Evolutionary conservation across 352 stramenopile species (phyloP), one percentile per base, ranked within the genome.

Genomic region (Phytophthora aleatoria): DNA sequence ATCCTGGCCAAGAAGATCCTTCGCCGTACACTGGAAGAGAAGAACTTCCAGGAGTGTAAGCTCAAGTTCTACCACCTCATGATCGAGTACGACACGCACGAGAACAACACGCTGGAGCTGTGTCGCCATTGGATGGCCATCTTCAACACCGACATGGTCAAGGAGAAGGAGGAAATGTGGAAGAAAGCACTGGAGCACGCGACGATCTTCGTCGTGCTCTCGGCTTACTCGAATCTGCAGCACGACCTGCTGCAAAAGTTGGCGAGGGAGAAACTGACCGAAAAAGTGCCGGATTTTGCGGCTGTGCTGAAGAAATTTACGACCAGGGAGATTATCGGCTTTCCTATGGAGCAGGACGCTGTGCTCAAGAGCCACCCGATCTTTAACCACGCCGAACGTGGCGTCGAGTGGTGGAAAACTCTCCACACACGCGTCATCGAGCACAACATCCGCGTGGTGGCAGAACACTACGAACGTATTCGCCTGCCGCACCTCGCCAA

Each of bases 1-100:
- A 99, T 99, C 70, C 76, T 99, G 27, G 90, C 90, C 50, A 97
- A 98, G 58, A 99, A 99, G 81, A 97, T 99, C 31, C 85, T 98
- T 66, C 84, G 87, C 39, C 96, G 97, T 52, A 94, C 89, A 24
- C 73, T 99, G 6, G 83, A 98, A 47, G 95, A 98, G 79, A 83
- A 96, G 52, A 87, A 89, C 33, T 98, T 99, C 81, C 71, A 98
- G 70, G 90, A 96, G 20, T 95, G 97, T 64, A 99, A 99, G 73
- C 85, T 99, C 59, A 96, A 94, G 76, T 99, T 98, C 69, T 99
- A 98, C 77, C 79, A 88, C 44, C 79, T 99, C 15, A 91, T 99
- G 83, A 96, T 98, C 43, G 83, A 98, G 71, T 99, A 98, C 71
- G 91, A 99, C 74, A 90, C 77, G 20, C 92, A 99, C 67, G 92